Evolutionary conservation across 1,139 yeast genomes (phyloP).

Genomic region (Pichia sp.): DNA sequence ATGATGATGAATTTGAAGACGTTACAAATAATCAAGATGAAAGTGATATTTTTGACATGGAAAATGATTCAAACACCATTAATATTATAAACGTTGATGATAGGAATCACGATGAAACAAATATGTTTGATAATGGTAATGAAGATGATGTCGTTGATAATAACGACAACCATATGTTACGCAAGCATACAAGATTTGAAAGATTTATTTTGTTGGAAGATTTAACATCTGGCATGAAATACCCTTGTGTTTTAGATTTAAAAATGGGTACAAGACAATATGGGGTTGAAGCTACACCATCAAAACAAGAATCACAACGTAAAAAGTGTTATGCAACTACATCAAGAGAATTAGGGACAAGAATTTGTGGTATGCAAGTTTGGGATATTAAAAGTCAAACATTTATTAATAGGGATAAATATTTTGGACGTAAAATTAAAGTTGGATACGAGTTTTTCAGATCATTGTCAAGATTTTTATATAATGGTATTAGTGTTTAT

Average conservation of each 20-base stretch:
- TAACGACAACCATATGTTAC: conserved; percentile 1
- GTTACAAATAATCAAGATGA: conserved; percentile 1
- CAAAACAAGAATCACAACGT: conserved; percentile 75
- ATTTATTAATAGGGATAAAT: conserved; percentile 75
- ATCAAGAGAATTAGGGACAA: conserved; percentile 73
- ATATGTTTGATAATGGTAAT: background rate
- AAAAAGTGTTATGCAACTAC: conserved; percentile 79
- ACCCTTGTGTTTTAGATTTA: conserved; percentile 88
- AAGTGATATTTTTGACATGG: conserved; percentile 10
- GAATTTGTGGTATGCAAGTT: conserved; percentile 93
- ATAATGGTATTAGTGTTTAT: conserved; percentile 56
- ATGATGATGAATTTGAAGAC: conserved; percentile 22
- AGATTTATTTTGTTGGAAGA: conserved; percentile 88
- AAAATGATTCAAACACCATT: conserved; percentile 5
- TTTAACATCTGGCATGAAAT: conserved; percentile 70
- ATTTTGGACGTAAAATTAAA: conserved; percentile 75
- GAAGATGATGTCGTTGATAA: background rate
- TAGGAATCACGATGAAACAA: background rate
- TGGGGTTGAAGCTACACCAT: conserved; percentile 79
- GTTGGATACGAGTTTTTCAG: conserved; percentile 75
- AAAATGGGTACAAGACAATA: conserved; percentile 99
- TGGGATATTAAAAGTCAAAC: conserved; percentile 48
- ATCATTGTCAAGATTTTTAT: conserved; percentile 67
- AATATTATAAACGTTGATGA: background rate
- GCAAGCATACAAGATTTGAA: conserved; percentile 49